phyloP scores from a whole-genome alignment of 768 basidiomycete species.

The Rubroboletus pulcherrimus region DNA sequence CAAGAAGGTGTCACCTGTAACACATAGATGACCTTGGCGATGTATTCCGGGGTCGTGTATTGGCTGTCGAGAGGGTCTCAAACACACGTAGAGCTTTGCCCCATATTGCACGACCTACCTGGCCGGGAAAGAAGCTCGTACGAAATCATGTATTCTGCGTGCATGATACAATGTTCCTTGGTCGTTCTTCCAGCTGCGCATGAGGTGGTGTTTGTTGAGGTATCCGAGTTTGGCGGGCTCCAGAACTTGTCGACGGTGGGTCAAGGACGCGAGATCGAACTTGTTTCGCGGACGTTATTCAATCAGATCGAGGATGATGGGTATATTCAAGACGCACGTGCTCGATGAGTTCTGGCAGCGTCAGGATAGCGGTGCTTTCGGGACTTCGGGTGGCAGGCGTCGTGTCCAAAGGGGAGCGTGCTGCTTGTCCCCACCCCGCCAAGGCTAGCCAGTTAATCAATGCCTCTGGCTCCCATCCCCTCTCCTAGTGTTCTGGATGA shows the following conservation, averaged over 20 bases:
- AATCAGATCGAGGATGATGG: background rate
- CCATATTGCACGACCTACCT: constrained; percentile 38
- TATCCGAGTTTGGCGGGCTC: constrained; percentile 78
- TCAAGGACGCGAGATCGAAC: constrained; percentile 77
- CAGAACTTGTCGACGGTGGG: constrained; percentile 79
- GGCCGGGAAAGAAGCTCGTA: constrained; percentile 56
- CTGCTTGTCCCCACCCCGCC: constrained; percentile 83
- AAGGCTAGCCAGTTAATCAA: constrained; percentile 91
- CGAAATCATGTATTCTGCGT: constrained; percentile 44
- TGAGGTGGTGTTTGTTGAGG: constrained; percentile 84
- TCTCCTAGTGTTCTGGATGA: constrained; percentile 42
- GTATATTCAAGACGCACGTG: constrained; percentile 39
- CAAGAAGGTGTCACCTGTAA: constrained; percentile 45
- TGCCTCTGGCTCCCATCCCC: constrained; percentile 88
- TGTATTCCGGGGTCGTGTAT: constrained; percentile 52
- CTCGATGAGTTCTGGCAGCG: constrained; percentile 58
- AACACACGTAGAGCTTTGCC: background rate
- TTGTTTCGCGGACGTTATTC: constrained; percentile 21
- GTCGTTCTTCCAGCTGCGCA: constrained; percentile 47
- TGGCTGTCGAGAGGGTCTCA: constrained; percentile 29
- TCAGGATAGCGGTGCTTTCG: constrained; percentile 63
- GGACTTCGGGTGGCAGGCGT: constrained; percentile 41
- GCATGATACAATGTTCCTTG: constrained; percentile 54
- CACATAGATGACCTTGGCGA: constrained; percentile 58
- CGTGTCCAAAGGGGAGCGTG: constrained; percentile 29